These are phyloP conservation scores for Limnanthes douglasii DNA, from an alignment of 345 rosid species.

Conservation along the genomic window DNA sequence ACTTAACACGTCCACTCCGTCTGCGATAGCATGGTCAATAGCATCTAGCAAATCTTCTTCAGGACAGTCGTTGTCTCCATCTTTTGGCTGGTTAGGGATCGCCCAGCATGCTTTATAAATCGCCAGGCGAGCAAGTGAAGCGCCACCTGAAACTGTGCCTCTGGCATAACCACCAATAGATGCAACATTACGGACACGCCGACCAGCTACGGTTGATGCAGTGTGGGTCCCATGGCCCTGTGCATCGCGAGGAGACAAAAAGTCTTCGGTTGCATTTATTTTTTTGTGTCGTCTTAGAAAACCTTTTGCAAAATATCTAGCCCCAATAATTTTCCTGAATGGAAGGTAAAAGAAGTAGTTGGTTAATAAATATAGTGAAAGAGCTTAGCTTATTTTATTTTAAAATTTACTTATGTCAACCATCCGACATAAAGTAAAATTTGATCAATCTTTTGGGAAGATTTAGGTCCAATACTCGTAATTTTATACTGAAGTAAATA, in stretches of 20 bases:
- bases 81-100: constrained; percentile 23
- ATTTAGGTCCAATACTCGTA: too few relatives aligned
- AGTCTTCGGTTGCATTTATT: constrained; percentile 21
- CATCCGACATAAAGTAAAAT: too few relatives aligned
- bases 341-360: too few relatives aligned
- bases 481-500: not conserved
- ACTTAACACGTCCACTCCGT: constrained; percentile 55
- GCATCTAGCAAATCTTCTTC: constrained; percentile 60
- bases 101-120: constrained; percentile 85
- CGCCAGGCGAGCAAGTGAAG: constrained; percentile 47
- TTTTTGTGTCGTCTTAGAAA: constrained; percentile 25
- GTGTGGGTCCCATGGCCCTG: constrained; percentile 76
- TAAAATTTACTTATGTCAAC: too few relatives aligned
- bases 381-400: too few relatives aligned
- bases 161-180: constrained; percentile 34
- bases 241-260: constrained; percentile 48
- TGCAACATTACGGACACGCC: constrained; percentile 16
- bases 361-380: too few relatives aligned
- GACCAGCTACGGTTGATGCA: constrained; percentile 51
- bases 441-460: too few relatives aligned
- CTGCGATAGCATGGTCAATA: constrained; percentile 61
- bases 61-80: constrained; percentile 26
- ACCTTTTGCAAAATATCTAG: constrained; percentile 41
- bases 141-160: constrained; percentile 62
- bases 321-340: constrained; percentile 61